A percentile compares a stretch with the other conserved stretches of the same genome.
Evolutionary conservation across 768 basidiomycete genomes (phyloP).

Genomic region (Kwoniella dejecticola): DNA sequence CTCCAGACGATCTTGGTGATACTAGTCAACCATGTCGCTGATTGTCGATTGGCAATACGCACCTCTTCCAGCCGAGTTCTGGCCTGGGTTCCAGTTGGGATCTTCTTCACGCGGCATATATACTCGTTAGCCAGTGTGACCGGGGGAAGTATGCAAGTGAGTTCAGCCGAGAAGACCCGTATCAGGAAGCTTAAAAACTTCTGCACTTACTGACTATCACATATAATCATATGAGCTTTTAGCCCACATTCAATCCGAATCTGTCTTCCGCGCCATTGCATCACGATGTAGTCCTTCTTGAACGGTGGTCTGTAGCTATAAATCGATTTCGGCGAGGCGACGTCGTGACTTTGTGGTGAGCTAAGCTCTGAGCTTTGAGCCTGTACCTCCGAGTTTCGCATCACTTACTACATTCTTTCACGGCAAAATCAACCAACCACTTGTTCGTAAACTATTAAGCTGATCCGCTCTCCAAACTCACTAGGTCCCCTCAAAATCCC

Average conservation of each 20-base stretch:
- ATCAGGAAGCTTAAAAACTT: no score
- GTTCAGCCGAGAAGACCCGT: constrained; percentile 4
- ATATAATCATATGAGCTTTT: not conserved
- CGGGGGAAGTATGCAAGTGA: constrained; percentile 52
- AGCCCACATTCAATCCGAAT: constrained; percentile 57
- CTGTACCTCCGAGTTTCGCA: no score
- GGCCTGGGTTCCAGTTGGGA: constrained; percentile 53
- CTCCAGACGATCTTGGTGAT: no score
- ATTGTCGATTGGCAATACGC: no score
- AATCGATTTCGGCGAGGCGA: constrained; percentile 49
- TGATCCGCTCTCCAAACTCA: not conserved
- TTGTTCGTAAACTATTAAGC: no score
- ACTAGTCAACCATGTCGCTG: no score
- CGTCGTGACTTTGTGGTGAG: constrained; percentile 53
- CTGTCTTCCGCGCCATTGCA: constrained; percentile 39
- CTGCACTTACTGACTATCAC: not conserved
- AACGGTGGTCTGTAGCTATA: constrained; percentile 49
- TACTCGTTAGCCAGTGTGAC: constrained; percentile 53
- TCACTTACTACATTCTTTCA: no score
- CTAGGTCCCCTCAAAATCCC: constrained; percentile 55
- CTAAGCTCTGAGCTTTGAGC: no score
- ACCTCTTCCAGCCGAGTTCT: constrained; percentile 37
- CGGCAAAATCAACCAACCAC: no score
- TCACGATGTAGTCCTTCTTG: constrained; percentile 55
- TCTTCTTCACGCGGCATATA: constrained; percentile 54